Evolutionary conservation across 2,329 filamentous ascomycete species (phyloP), one percentile per base, ranked within the genome.

Genomic region (Colletotrichum sp.): DNA sequence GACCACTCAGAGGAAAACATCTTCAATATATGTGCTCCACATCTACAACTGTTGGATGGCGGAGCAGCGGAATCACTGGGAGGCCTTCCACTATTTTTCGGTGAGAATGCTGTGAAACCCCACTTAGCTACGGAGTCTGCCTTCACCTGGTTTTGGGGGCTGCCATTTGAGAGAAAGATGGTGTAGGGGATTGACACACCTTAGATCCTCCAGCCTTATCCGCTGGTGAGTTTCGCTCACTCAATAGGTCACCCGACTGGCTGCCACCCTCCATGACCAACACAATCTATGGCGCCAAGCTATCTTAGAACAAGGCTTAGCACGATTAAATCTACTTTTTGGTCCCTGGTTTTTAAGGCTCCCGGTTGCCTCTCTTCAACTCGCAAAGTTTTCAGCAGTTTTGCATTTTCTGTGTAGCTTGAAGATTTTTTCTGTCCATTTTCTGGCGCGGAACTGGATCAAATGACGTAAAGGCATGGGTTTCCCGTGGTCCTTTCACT

Each of bases 251-350:
- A 21, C 43, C 43, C 43, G 11, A 51, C 43, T 51, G 43, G n/a
- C 43, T 21, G 43, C n/a, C 43, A 51, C n/a, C n/a, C 43, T 51
- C 43, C 43, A 51, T 21, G n/a, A 13, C n/a, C n/a, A 51, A 21
- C 21, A 13, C 11, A 0, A 51, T 0, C 0, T 12, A 21, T 21
- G n/a, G n/a, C n/a, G n/a, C 43, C 43, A 21, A 13, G 43, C 43
- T 21, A 21, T 51, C 11, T n/a, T 21, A 51, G 18, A 51, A 21
- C n/a, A 51, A 51, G 43, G 43, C 43, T 51, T 51, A 51, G n/a
- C 43, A 51, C n/a, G 43, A 51, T 21, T 21, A 21, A 51, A 51
- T 51, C n/a, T 51, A 51, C 43, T 51, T 51, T 47, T 51, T 13
- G 18, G 18, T 13, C 43, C n/a, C 13, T n/a, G 13, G 43, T n/a